Base-by-base conservation (phyloP, 2,329 filamentous ascomycete genomes). In the Ascochyta lentis region DNA sequence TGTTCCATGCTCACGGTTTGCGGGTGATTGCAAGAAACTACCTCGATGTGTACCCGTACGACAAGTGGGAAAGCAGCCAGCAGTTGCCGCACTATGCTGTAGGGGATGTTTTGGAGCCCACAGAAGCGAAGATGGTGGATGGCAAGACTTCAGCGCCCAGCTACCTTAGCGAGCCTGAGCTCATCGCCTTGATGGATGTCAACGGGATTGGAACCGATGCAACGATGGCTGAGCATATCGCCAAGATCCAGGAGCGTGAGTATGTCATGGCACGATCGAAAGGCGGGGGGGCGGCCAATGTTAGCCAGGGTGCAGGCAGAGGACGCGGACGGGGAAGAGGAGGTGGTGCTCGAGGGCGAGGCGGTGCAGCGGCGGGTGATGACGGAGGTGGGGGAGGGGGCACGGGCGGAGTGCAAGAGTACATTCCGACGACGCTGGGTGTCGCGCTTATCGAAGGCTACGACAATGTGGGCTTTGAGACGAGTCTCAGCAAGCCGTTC, bases 201-300 rank as follows among this genome's bases (percentile, higher is more conserved):
- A 99, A 99, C 72, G 95, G 95, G 2, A 99, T 99, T 61, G 95
- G 95, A 12, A 99, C 95, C 9, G 95, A 99, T 78, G 95, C 95
- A 6, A 99, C 95, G 1, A 99, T 99, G 95, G 95, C 95, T 0
- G 95, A 99, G 68, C 95, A 99, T 72, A 99, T 99, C 68, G 87
- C 91, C 56, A 99, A 94, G 76, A 96, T 99, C 67, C 92, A 98
- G 75, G 86, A 93, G 55, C 83, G 95, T 56, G 84, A 93, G 65
- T 99, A 99, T 69, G 94, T 92, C 45, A 85, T 87, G 53, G 88
- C 89, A 71, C 71, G 86, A 77, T 71, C 82, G 69, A 82, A 77
- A 58, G 75, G 69, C 16, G 66, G 72, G 38, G 73, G 69, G 27
- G 67, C 65, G 46, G 69, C 60, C 19, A 68, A 56, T 23, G 65